These are phyloP conservation scores for Stephania yunnanensis DNA, from an alignment of 164 flowering plant species.

Conservation along the genomic window DNA sequence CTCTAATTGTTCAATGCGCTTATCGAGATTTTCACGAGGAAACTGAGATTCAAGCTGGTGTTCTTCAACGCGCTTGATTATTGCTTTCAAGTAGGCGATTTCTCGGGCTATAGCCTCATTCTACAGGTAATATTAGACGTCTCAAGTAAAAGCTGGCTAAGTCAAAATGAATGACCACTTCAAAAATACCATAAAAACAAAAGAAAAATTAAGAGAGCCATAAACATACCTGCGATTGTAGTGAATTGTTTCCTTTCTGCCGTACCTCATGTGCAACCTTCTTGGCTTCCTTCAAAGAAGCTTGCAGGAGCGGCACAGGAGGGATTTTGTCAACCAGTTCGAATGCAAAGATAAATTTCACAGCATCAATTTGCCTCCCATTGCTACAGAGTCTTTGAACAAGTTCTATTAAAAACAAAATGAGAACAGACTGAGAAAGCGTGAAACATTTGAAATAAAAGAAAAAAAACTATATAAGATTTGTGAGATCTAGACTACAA, in stretches of 20 bases:
- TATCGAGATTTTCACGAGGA: conserved; percentile 30
- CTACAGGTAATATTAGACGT: conserved; percentile 25
- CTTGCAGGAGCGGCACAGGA: conserved; percentile 52
- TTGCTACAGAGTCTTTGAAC: conserved; percentile 39
- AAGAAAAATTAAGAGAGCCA: background rate
- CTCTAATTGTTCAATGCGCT: conserved; percentile 43
- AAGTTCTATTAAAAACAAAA: conserved; percentile 35
- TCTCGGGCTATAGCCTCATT: conserved; percentile 45
- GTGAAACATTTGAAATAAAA: background rate
- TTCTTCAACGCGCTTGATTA: conserved; percentile 43
- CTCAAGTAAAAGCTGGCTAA: background rate
- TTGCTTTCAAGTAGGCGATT: conserved; percentile 33
- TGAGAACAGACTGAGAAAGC: background rate
- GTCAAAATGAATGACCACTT: background rate
- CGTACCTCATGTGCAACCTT: conserved; percentile 28
- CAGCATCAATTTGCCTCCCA: conserved; percentile 48
- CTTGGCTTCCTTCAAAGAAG: conserved; percentile 32
- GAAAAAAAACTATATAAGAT: background rate
- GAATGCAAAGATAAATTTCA: conserved; percentile 46
- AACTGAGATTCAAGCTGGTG: conserved; percentile 47
- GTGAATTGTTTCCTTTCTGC: conserved; percentile 33
- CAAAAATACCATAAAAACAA: background rate
- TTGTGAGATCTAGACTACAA: background rate
- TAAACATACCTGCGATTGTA: conserved; percentile 33
- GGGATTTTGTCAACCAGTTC: conserved; percentile 48